These are phyloP conservation scores for Zygosaccharomyces gambellarensis DNA, from an alignment of 805 yeast species.

Conservation along the genomic window DNA sequence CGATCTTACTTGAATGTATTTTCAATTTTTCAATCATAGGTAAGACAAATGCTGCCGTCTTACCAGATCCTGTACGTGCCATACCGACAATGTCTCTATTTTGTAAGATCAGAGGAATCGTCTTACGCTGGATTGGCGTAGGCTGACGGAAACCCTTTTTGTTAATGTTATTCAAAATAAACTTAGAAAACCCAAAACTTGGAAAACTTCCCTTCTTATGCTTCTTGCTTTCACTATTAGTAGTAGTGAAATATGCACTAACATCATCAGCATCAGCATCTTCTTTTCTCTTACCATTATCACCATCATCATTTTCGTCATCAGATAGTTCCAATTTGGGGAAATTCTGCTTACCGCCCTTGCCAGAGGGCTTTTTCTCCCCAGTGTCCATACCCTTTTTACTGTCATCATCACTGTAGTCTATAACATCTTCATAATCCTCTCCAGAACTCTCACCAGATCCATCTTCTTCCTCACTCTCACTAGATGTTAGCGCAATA, in stretches of 20 bases:
- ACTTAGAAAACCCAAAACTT: slow-evolving; percentile 80
- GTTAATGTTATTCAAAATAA: slow-evolving; percentile 60
- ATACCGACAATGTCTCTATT: slow-evolving; percentile 95
- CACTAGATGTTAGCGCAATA: slow-evolving; percentile 44
- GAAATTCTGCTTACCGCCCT: slow-evolving; percentile 8
- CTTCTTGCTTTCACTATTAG: slow-evolving; percentile 31
- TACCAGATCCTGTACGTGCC: slow-evolving; percentile 99
- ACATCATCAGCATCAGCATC: slow-evolving; percentile 44
- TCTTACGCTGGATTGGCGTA: slow-evolving; percentile 95
- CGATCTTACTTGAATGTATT: slow-evolving; percentile 78
- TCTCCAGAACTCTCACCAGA: slow-evolving; percentile 24
- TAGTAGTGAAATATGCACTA: slow-evolving; percentile 39
- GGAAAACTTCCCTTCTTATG: slow-evolving; percentile 74
- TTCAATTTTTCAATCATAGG: slow-evolving; percentile 86
- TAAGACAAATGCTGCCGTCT: slow-evolving; percentile 91
- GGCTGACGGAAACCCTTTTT: slow-evolving; percentile 91
- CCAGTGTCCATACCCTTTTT: slow-evolving; percentile 37
- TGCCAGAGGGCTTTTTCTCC: slow-evolving; percentile 14
- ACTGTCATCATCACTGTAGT: slow-evolving; percentile 41
- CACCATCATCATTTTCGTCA: slow-evolving; percentile 38
- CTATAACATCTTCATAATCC: slow-evolving; percentile 26
- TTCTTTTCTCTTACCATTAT: slow-evolving; percentile 30
- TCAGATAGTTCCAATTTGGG: slow-evolving; percentile 47
- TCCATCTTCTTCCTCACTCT: slow-evolving; percentile 36
- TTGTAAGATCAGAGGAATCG: slow-evolving; percentile 84